phyloP scores from a whole-genome alignment of 2,329 filamentous ascomycete genomes.

The Calonectria fujianensis region DNA sequence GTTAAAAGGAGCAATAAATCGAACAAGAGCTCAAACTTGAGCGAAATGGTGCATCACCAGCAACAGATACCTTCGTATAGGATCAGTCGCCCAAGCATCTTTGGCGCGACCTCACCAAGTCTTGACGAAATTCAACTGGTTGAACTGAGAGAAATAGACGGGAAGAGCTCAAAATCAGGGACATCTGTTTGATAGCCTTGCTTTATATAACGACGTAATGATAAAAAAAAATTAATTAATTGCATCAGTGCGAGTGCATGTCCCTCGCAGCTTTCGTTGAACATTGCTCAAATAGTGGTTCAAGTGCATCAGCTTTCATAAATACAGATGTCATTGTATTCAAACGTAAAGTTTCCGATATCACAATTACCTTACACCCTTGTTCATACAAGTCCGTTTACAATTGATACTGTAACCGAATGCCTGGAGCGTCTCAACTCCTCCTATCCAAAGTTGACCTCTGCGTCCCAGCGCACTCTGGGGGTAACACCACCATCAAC shows the following conservation, averaged over 20 bases:
- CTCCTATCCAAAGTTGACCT: not conserved
- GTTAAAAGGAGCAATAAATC: not conserved
- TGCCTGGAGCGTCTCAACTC: not conserved
- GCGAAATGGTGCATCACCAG: not conserved
- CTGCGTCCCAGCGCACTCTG: not conserved
- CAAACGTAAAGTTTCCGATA: not conserved
- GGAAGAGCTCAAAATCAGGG: not conserved
- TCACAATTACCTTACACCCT: not conserved
- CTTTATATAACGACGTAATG: not conserved
- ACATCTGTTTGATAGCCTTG: not conserved
- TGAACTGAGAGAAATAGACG: not conserved
- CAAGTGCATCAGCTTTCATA: not conserved
- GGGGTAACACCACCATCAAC: not conserved
- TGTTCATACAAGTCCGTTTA: not conserved
- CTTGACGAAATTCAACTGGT: slow-evolving; percentile 6
- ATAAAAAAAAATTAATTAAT: slow-evolving; percentile 16
- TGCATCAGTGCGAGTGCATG: not conserved
- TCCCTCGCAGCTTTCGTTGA: not conserved
- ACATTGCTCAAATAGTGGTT: not conserved
- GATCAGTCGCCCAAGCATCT: not conserved
- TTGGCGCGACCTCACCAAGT: not conserved
- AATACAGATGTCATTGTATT: not conserved
- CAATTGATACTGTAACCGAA: not conserved
- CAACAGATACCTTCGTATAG: not conserved
- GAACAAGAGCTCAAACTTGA: not conserved